A percentile compares a stretch with the other conserved stretches of the same genome.
Conservation (phyloP, 768 basidiomycete species). For the Pleurotus platypus region DNA sequence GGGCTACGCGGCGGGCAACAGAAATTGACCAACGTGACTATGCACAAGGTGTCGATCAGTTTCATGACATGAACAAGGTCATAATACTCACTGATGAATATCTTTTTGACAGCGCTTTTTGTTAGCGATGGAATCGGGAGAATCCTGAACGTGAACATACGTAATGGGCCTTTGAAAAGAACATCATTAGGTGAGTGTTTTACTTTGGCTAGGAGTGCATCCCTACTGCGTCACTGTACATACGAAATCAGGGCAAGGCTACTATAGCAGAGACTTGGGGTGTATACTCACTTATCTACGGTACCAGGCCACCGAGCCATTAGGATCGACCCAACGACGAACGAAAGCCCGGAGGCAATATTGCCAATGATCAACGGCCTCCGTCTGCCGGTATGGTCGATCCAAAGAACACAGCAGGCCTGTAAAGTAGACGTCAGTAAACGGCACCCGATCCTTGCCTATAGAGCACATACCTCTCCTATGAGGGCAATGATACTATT, state of each 20-base stretch:
- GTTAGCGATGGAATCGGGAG: neutral
- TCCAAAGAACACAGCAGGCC: constrained; percentile 41
- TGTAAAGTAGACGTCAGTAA: neutral
- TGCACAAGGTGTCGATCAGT: neutral
- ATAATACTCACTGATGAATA: constrained; percentile 34
- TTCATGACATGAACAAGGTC: neutral
- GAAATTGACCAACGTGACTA: constrained; percentile 19
- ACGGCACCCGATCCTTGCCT: neutral
- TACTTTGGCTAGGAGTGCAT: neutral
- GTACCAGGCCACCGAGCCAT: constrained; percentile 42
- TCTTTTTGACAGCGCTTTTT: constrained; percentile 17
- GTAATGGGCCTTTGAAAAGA: constrained; percentile 30
- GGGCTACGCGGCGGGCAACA: no score
- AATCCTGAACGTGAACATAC: constrained; percentile 16
- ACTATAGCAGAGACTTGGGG: neutral
- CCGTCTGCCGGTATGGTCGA: constrained; percentile 37
- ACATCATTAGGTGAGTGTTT: neutral
- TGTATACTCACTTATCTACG: constrained; percentile 32
- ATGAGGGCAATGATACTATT: constrained; percentile 52
- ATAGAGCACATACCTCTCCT: constrained; percentile 29
- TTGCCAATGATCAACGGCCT: constrained; percentile 40
- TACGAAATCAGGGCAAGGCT: neutral
- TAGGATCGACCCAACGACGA: constrained; percentile 38
- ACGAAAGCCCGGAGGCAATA: constrained; percentile 34
- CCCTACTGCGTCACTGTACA: constrained; percentile 32